Evolutionary conservation across 106 monocot species (phyloP), one percentile per base, ranked within the genome.

Genomic region (Dioscorea dumetorum): DNA sequence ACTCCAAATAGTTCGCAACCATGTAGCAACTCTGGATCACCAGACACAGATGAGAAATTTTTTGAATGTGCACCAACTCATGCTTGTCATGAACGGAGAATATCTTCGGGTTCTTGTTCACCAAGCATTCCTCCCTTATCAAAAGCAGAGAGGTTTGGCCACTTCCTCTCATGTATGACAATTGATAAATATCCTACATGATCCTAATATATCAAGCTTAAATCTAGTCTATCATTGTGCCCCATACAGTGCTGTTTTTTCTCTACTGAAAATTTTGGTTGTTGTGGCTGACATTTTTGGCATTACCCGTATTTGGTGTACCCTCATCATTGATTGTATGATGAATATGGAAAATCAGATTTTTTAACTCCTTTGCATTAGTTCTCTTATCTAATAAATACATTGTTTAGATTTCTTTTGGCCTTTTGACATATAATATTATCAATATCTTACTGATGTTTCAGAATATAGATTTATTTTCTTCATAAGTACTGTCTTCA

Each of bases 11-110:
- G 24, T 15, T 18, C 21, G n/a, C 53, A 70, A 28, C 17, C 41
- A 50, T 56, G 61, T 57, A 62, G 60, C 65, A 64, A 24, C 54
- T 70, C 23, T 49, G 70, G 64, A 56, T 67, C 64, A 32, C 62
- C 64, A 32, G 79, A 76, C 14, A 24, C 28, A 18, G 71, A 78
- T 78, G 75, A 72, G 50, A 75, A 68, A 33, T 65, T 64, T 72
- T 14, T 65, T 15, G 62, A 64, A 8, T 12, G 23, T 22, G 16
- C 16, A 2, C 49, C 48, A 33, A 50, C 53, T 20, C 58, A 28
- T 15, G 12, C 12, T 64, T 69, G 17, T 63, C 72, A 72, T 50
- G 67, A 76, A 52, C 70, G 68, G 17, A 52, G 20, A 32, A 57
- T 15, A 19, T 79, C 68, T 32, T 71, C 69, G 3, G 60, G 68